Percentiles rank a stretch among this genome's conserved stretches.
phyloP scores from a whole-genome alignment of 2,329 filamentous ascomycete genomes.

The Aspergillus chevalieri region DNA sequence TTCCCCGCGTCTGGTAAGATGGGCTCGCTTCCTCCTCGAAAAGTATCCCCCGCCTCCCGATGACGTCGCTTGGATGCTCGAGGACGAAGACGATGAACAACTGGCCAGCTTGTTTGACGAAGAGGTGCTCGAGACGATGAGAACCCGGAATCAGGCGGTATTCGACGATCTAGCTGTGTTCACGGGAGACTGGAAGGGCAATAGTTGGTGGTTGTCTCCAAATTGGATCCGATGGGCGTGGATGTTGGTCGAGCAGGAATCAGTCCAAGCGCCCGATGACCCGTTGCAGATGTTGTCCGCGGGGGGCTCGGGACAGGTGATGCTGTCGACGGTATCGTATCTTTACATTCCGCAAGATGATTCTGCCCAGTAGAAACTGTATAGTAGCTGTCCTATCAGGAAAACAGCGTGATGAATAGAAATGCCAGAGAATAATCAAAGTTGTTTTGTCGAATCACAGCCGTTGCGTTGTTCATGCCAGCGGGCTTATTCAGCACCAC shows the following conservation, averaged over 20 bases:
- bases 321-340: conserved; percentile 26
- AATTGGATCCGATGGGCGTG: conserved; percentile 40
- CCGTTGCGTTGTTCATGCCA: too few species aligned
- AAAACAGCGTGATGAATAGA: background rate
- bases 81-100: conserved; percentile 23
- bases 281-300: conserved; percentile 25
- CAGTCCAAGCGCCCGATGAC: conserved; percentile 29
- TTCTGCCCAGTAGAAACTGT: background rate
- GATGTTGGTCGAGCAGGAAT: conserved; percentile 36
- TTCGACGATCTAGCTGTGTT: conserved; percentile 12
- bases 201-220: conserved; percentile 31
- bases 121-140: conserved; percentile 16
- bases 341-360: conserved; percentile 31
- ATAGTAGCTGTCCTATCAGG: background rate
- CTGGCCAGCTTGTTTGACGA: conserved; percentile 17
- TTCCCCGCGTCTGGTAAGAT: conserved; percentile 28
- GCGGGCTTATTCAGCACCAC: conserved; percentile 20
- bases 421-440: background rate
- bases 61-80: conserved; percentile 25
- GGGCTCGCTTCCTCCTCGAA: conserved; percentile 31
- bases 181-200: conserved; percentile 15
- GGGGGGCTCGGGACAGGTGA: conserved; percentile 9
- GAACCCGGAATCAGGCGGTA: conserved; percentile 3
- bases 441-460: too few species aligned
- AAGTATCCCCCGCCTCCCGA: conserved; percentile 27